phyloP scores from a whole-genome alignment of 2,329 filamentous ascomycete genomes.

The Dothideomycetes sp. region DNA sequence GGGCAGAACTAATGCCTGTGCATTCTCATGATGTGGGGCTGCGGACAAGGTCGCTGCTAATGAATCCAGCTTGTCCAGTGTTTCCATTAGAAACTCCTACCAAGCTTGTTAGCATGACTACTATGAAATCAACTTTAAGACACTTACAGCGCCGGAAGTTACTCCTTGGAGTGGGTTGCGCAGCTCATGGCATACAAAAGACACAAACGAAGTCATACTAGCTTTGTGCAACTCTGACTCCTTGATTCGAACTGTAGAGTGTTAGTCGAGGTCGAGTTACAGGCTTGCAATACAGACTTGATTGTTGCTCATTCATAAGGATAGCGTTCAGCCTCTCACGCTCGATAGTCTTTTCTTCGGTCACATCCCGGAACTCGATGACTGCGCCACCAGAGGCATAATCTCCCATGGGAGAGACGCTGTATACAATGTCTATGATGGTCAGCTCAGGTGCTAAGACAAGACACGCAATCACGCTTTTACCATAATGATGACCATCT shows the following conservation, averaged over 20 bases:
- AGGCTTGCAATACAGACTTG: background rate
- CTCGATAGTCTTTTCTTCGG: slow-evolving; percentile 5
- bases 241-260: slow-evolving; percentile 1
- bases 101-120: background rate
- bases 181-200: slow-evolving; percentile 9
- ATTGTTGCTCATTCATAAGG: slow-evolving; percentile 8
- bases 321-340: slow-evolving; percentile 7
- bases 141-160: slow-evolving; percentile 1
- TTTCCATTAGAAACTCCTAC: slow-evolving; percentile 5
- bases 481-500: slow-evolving; percentile 7
- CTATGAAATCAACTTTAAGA: background rate
- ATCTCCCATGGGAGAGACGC: slow-evolving; percentile 8
- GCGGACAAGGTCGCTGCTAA: background rate
- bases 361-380: slow-evolving; percentile 9
- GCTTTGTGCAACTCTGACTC: slow-evolving; percentile 8
- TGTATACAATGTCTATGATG: slow-evolving; percentile 7
- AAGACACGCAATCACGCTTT: background rate
- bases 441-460: too few species aligned
- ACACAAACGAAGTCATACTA: slow-evolving; percentile 9
- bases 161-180: slow-evolving; percentile 8
- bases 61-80: slow-evolving; percentile 4
- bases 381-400: slow-evolving; percentile 8
- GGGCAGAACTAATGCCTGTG: background rate
- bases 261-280: background rate
- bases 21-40: background rate